A percentile compares a stretch with the other conserved stretches of the same genome.
phyloP scores from a whole-genome alignment of 306 rosid species.

The Ziziphus jujuba region DNA sequence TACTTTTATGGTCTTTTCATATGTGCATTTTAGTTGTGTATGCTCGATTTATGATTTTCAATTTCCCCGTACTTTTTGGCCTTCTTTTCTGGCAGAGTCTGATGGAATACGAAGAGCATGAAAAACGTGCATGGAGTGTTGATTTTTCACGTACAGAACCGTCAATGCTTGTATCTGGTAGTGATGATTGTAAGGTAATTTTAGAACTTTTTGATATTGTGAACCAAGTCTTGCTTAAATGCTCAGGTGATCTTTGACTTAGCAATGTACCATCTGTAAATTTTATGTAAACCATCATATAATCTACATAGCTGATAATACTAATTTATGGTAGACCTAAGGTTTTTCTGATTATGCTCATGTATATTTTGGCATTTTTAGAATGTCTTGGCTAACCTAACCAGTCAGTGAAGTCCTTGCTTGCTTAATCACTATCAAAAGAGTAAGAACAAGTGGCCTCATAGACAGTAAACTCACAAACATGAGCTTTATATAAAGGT shows the following conservation, averaged over 20 bases:
- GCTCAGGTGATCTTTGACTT: conserved; percentile 12
- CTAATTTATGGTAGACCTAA: too few species aligned
- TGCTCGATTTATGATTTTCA: conserved; percentile 8
- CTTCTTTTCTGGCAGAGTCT: conserved; percentile 56
- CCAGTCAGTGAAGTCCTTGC: too few species aligned
- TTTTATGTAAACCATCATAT: neutral
- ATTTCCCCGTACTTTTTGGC: neutral
- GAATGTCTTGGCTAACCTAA: too few species aligned
- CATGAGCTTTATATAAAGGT: neutral
- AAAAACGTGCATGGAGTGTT: conserved; percentile 99
- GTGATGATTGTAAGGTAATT: conserved; percentile 98
- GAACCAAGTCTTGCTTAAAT: conserved; percentile 10
- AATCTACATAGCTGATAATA: neutral
- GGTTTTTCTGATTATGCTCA: too few species aligned
- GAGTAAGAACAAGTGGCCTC: neutral
- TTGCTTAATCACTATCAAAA: too few species aligned
- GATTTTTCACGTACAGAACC: conserved; percentile 97
- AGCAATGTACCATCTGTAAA: neutral
- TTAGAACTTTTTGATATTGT: conserved; percentile 11
- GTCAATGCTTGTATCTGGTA: conserved; percentile 91
- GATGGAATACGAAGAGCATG: conserved; percentile 99
- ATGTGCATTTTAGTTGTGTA: conserved; percentile 1
- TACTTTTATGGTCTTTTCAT: conserved; percentile 3
- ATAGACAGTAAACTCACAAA: neutral
- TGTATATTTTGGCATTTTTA: too few species aligned